Evolutionary conservation across 2,329 filamentous ascomycete genomes (phyloP), one percentile per base, ranked within the genome.

Genomic region (Anthostomella pinea): DNA sequence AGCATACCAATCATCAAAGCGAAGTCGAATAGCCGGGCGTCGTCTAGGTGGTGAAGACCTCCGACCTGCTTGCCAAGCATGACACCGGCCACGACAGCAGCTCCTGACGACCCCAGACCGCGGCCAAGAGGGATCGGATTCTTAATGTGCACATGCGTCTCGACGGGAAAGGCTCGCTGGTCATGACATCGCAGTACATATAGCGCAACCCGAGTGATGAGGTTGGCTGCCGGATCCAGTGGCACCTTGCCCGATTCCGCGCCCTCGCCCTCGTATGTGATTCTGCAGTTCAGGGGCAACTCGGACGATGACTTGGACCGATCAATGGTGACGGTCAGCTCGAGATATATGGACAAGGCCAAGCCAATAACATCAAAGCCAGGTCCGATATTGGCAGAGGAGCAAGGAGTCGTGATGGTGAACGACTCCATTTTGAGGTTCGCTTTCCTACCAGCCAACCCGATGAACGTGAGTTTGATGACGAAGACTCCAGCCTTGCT

Each of bases 301-400:
- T 73, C 65, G 6, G 79, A 81, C 27, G 67, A 57, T 33, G 58
- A 53, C 57, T 69, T 69, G 53, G 70, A 65, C 41, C 79, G 71
- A 63, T 85, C 78, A 57, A 94, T 74, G 46, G 82, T 87, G 62
- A 97, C 85, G 47, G 82, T 77, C 38, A 97, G 73, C 69, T 96
- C 90, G 48, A 98, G 85, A 69, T 91, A 95, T 64, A 96, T 82
- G 49, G 89, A 95, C 51, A 98, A 76, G 7, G 91, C 91, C 45
- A 98, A 83, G 52, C 93, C 88, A 62, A 97, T 95, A 55, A 96
- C 91, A 72, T 98, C 91, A 73, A 97, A 98, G 41, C 91, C 91
- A 31, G 91, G 91, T 52, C 88, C 91, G 60, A 97, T 96, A 72
- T 97, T 97, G 68, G 91, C 91, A 45, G 90, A 96, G 43, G 91